A percentile compares a stretch with the other conserved stretches of the same genome.
Conservation (phyloP, 257 asterid genomes). For the Sherardia arvensis region DNA sequence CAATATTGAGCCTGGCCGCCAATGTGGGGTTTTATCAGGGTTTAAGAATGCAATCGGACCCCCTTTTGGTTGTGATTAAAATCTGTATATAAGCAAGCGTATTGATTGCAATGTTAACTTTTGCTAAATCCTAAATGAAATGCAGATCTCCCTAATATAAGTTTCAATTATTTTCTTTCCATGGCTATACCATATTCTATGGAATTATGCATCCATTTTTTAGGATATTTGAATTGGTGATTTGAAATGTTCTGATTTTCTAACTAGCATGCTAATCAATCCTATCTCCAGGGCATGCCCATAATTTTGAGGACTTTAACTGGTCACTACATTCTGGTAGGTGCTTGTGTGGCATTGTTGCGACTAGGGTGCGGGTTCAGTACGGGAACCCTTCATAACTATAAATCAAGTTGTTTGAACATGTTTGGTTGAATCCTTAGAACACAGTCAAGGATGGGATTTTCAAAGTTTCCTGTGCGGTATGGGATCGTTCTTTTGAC, state of each 20-base stretch:
- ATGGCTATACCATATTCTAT: neutral
- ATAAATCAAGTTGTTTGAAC: neutral
- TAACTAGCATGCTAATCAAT: conserved; percentile 1
- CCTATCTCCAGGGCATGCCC: conserved; percentile 11
- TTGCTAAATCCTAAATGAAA: neutral
- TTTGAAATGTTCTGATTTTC: neutral
- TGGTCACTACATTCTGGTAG: neutral
- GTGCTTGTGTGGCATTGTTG: neutral
- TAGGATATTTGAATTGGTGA: neutral
- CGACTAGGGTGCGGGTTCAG: neutral
- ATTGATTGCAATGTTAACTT: neutral
- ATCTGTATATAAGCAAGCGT: neutral
- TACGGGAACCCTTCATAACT: neutral
- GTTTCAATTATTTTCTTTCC: neutral
- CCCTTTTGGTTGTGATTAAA: neutral
- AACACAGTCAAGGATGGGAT: conserved; percentile 49
- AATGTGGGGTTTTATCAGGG: neutral
- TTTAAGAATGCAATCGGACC: neutral
- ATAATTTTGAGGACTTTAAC: conserved; percentile 3
- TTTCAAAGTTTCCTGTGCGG: conserved; percentile 50
- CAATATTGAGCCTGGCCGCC: neutral
- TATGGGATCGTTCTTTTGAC: conserved; percentile 61
- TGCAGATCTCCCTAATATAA: neutral
- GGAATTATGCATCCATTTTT: neutral
- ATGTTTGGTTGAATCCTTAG: conserved; percentile 23